Conservation (phyloP, 805 yeast genomes). For the Wickerhamomyces chaumierensis region DNA sequence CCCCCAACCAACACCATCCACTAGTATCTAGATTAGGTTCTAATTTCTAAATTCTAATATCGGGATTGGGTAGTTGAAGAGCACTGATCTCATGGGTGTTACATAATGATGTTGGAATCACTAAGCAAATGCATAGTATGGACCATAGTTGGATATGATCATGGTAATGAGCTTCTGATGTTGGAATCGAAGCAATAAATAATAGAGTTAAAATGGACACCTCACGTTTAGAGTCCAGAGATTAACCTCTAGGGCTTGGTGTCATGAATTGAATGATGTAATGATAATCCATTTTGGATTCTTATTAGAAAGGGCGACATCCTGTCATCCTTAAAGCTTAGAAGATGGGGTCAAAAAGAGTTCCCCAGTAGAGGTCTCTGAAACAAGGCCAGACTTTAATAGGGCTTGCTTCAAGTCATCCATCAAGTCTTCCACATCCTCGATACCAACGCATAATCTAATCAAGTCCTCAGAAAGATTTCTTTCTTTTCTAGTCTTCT, state of each 20-base stretch:
- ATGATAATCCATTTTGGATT: no score
- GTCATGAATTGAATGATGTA: no score
- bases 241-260: no score
- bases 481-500: conserved; percentile 75
- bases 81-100: neutral
- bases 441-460: conserved; percentile 87
- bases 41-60: no score
- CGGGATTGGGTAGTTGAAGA: no score
- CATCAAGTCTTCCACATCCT: conserved; percentile 67
- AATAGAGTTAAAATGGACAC: neutral
- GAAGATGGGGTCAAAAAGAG: conserved; percentile 11
- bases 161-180: conserved; percentile 4
- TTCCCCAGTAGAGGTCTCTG: conserved; percentile 18
- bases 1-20: no score
- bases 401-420: conserved; percentile 71
- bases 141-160: neutral
- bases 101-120: conserved; percentile 6
- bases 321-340: no score
- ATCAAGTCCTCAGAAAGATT: conserved; percentile 88
- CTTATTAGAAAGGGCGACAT: no score
- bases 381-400: conserved; percentile 47
- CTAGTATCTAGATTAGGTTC: no score
- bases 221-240: no score
- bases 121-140: neutral
- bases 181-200: conserved; percentile 7